Evolutionary conservation across 1,284 basidiomycete genomes (phyloP).

Genomic region (Malassezia pachydermatis): DNA sequence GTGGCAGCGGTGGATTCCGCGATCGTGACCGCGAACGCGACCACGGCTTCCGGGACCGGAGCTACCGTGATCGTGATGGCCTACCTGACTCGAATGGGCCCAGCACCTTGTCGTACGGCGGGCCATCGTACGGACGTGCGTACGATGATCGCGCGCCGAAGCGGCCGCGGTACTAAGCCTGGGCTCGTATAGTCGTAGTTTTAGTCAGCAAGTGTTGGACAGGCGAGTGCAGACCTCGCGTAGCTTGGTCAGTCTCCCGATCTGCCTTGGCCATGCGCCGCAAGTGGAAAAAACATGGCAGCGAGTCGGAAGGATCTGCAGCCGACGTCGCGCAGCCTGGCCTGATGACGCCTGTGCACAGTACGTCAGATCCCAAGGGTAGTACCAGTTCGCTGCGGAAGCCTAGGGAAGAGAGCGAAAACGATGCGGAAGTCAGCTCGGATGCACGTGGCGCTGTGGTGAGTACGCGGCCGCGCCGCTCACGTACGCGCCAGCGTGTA

Average conservation of each 20-base stretch:
- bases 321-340: no score
- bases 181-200: neutral
- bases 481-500: no score
- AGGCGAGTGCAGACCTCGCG: no score
- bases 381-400: neutral
- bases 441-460: no score
- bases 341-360: no score
- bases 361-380: no score
- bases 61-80: conserved; percentile 17
- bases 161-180: conserved; percentile 8
- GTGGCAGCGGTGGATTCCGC: conserved; percentile 1
- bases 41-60: conserved; percentile 3
- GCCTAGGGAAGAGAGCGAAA: conserved; percentile 8
- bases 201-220: no score
- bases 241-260: no score
- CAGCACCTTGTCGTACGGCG: conserved; percentile 2
- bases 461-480: no score
- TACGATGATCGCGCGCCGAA: conserved; percentile 16
- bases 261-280: no score
- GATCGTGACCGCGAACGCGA: neutral
- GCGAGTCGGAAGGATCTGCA: no score
- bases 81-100: neutral
- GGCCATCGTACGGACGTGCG: neutral
- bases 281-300: no score
- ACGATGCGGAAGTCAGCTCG: conserved; percentile 10